These are phyloP conservation scores for Takashimella tepidaria DNA, from an alignment of 1,284 basidiomycete species.

Conservation along the genomic window DNA sequence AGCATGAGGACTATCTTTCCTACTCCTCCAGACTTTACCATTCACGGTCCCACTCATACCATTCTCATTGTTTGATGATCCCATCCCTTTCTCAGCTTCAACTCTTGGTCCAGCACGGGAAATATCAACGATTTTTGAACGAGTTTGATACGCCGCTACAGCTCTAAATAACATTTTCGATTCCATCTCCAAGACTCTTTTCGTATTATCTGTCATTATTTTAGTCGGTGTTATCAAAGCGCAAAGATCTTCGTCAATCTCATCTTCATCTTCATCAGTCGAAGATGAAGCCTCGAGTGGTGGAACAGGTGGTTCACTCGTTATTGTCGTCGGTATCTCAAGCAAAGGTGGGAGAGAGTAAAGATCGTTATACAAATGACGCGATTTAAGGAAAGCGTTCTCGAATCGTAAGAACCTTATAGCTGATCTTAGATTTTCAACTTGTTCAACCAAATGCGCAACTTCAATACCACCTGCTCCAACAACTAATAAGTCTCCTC, in stretches of 20 bases:
- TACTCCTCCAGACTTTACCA: constrained; percentile 60
- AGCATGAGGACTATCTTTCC: constrained; percentile 68
- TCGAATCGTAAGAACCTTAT: constrained; percentile 84
- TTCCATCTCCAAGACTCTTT: constrained; percentile 67
- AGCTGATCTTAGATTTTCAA: constrained; percentile 83
- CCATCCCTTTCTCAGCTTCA: constrained; percentile 47
- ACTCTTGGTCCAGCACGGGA: constrained; percentile 52
- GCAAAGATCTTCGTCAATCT: no score
- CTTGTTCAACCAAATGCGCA: constrained; percentile 51
- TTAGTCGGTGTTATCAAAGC: background rate
- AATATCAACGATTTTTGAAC: constrained; percentile 74
- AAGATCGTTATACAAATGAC: constrained; percentile 77
- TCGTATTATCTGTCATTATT: constrained; percentile 35
- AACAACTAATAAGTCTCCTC: constrained; percentile 72
- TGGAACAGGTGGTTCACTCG: constrained; percentile 10
- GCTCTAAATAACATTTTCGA: constrained; percentile 76
- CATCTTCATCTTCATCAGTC: background rate
- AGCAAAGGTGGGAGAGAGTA: constrained; percentile 63
- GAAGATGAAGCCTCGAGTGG: constrained; percentile 19
- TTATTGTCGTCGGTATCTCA: constrained; percentile 4
- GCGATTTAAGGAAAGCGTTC: constrained; percentile 85
- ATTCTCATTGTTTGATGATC: no score
- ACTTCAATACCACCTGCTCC: constrained; percentile 56
- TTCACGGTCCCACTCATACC: no score
- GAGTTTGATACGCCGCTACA: constrained; percentile 71